These are phyloP conservation scores for Neurospora sp. DNA, from an alignment of 2,329 filamentous ascomycete genomes.

Conservation along the genomic window DNA sequence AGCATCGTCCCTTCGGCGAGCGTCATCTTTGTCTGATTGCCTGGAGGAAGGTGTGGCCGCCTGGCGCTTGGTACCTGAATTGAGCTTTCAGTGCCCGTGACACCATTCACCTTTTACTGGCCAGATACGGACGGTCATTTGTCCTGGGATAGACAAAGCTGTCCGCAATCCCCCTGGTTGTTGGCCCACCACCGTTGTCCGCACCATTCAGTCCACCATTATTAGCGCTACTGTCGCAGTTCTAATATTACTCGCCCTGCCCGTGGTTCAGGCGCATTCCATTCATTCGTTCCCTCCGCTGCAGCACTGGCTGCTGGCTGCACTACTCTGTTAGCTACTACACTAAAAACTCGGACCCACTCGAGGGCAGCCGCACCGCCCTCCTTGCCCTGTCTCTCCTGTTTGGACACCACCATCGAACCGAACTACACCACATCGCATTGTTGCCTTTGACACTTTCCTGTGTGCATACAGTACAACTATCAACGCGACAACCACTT, in stretches of 20 bases:
- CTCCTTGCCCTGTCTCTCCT: constrained; percentile 17
- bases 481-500: constrained; percentile 7
- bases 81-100: not conserved
- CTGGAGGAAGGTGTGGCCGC: too few species aligned
- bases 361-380: constrained; percentile 18
- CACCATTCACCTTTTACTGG: not conserved
- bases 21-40: not conserved
- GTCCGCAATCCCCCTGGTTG: not conserved
- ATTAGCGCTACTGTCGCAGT: not conserved
- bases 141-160: not conserved
- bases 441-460: constrained; percentile 5
- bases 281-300: not conserved
- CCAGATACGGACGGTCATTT: not conserved
- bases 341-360: constrained; percentile 16
- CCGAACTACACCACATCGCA: constrained; percentile 5
- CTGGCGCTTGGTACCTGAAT: not conserved
- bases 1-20: not conserved
- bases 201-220: not conserved
- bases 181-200: not conserved
- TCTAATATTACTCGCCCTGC: not conserved
- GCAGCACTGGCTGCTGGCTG: not conserved
- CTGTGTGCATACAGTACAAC: constrained; percentile 6
- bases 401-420: constrained; percentile 12
- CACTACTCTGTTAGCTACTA: not conserved
- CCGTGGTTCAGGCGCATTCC: not conserved